phyloP scores from a whole-genome alignment of 2,329 filamentous ascomycete genomes.

The Verticillium klebahnii region DNA sequence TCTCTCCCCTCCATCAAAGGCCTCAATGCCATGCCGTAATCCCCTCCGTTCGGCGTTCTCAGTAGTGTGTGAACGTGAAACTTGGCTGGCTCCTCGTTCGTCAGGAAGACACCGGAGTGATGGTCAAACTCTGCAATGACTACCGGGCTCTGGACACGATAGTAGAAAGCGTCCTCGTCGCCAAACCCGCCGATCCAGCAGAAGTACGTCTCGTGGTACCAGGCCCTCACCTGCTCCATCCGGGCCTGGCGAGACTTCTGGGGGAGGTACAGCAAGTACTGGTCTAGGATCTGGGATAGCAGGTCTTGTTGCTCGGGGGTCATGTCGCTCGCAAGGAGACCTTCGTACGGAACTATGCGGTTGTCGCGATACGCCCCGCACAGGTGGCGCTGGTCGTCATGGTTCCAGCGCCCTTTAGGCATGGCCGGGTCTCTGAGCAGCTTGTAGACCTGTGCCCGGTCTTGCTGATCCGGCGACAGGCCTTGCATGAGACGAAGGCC shows the following conservation, averaged over 20 bases:
- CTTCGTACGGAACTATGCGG: conserved; percentile 69
- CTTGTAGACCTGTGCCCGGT: conserved; percentile 51
- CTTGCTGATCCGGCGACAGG: conserved; percentile 40
- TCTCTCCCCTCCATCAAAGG: conserved; percentile 27
- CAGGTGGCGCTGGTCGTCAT: conserved; percentile 73
- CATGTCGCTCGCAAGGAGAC: conserved; percentile 51
- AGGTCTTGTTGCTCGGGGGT: conserved; percentile 42
- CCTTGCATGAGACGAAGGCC: conserved; percentile 68
- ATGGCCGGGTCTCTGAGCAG: conserved; percentile 60
- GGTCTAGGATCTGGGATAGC: conserved; percentile 53
- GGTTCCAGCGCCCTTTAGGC: conserved; percentile 69
- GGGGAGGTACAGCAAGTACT: conserved; percentile 68
- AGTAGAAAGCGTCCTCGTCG: conserved; percentile 70
- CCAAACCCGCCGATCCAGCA: conserved; percentile 71
- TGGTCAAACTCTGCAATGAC: conserved; percentile 75
- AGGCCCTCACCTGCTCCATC: conserved; percentile 46
- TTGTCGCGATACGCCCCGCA: conserved; percentile 79
- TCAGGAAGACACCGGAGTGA: conserved; percentile 73
- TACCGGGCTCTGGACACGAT: conserved; percentile 71
- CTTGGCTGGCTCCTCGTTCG: conserved; percentile 67
- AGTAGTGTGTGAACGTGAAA: conserved; percentile 77
- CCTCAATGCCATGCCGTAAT: conserved; percentile 61
- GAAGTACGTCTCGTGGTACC: conserved; percentile 70
- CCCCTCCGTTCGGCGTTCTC: conserved; percentile 68
- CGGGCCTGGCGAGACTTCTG: conserved; percentile 45